Percentiles rank a stretch among this genome's conserved stretches.
Evolutionary conservation across 768 basidiomycete species (phyloP).

Genomic region (Collybiopsis confluens): DNA sequence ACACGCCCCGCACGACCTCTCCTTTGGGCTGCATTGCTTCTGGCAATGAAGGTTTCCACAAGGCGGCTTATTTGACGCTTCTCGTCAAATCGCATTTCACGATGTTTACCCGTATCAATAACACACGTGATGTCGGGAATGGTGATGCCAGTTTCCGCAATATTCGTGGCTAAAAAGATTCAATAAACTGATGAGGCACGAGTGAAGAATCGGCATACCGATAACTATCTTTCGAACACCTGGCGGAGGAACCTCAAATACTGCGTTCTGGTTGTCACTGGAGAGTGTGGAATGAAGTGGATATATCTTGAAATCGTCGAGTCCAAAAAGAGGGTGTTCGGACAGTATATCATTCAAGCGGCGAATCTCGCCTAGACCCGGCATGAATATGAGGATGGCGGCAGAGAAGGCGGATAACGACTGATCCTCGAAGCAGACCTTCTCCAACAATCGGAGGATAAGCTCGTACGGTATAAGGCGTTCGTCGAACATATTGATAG

Average conservation of each 20-base stretch:
- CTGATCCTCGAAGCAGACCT: conserved; percentile 68
- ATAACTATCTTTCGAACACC: conserved; percentile 93
- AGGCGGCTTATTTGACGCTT: conserved; percentile 92
- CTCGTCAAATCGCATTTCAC: conserved; percentile 98
- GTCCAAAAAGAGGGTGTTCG: conserved; percentile 73
- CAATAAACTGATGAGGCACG: neutral
- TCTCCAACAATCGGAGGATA: conserved; percentile 78
- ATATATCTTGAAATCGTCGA: conserved; percentile 64
- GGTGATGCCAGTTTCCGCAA: conserved; percentile 96
- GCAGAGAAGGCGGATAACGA: conserved; percentile 55
- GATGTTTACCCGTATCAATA: conserved; percentile 89
- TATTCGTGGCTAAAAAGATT: conserved; percentile 67
- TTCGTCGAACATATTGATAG: conserved; percentile 84
- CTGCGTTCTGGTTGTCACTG: conserved; percentile 84
- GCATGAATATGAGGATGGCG: conserved; percentile 90
- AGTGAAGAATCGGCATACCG: conserved; percentile 41
- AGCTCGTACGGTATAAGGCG: conserved; percentile 89
- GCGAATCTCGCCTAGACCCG: conserved; percentile 91
- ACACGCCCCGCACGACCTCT: conserved; percentile 92
- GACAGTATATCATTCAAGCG: conserved; percentile 76
- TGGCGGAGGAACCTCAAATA: conserved; percentile 81
- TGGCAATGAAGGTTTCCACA: conserved; percentile 87
- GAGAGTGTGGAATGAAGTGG: conserved; percentile 92
- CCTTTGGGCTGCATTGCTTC: conserved; percentile 86
- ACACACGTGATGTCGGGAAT: conserved; percentile 98